These are phyloP conservation scores for Sporisorium graminicola DNA, from an alignment of 1,284 basidiomycete species.

Conservation along the genomic window DNA sequence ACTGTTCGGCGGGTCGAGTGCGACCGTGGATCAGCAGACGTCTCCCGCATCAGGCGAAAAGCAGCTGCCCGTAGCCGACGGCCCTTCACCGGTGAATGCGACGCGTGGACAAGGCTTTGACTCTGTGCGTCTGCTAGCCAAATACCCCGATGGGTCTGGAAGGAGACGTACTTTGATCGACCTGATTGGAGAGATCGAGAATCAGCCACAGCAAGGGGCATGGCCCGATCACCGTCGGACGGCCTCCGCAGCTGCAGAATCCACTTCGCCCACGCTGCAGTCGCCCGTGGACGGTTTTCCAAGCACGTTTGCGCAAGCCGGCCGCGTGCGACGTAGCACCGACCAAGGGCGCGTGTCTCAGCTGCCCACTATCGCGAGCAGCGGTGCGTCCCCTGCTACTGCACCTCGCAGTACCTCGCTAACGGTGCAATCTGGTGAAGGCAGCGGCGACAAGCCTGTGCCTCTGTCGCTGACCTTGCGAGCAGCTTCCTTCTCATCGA, in stretches of 20 bases:
- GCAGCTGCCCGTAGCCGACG: conserved; percentile 15
- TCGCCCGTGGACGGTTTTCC: conserved; percentile 17
- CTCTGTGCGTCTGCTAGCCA: conserved; percentile 40
- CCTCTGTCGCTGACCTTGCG: conserved; percentile 12
- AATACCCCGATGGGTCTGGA: conserved; percentile 13
- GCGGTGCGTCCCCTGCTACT: background rate
- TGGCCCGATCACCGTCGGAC: conserved; percentile 32
- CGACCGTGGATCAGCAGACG: conserved; percentile 29
- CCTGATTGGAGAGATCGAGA: conserved; percentile 47
- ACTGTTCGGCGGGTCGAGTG: conserved; percentile 34
- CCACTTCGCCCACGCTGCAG: conserved; percentile 16
- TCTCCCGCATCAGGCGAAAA: conserved; percentile 6
- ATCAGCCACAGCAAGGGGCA: conserved; percentile 11
- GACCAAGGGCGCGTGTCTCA: conserved; percentile 28
- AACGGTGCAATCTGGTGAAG: conserved; percentile 16
- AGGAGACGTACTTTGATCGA: conserved; percentile 41
- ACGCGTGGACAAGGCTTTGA: conserved; percentile 44
- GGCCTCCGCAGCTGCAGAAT: conserved; percentile 23
- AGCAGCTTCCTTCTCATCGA: conserved; percentile 18
- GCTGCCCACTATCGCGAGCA: conserved; percentile 30
- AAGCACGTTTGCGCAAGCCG: conserved; percentile 9
- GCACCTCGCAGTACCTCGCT: conserved; percentile 18
- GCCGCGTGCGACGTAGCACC: conserved; percentile 27
- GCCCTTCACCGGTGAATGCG: conserved; percentile 32
- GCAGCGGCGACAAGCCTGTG: conserved; percentile 4